Percentiles rank a stretch among this genome's conserved stretches.
phyloP scores from a whole-genome alignment of 257 asterid genomes.

The Ophiorrhiza pumila region DNA sequence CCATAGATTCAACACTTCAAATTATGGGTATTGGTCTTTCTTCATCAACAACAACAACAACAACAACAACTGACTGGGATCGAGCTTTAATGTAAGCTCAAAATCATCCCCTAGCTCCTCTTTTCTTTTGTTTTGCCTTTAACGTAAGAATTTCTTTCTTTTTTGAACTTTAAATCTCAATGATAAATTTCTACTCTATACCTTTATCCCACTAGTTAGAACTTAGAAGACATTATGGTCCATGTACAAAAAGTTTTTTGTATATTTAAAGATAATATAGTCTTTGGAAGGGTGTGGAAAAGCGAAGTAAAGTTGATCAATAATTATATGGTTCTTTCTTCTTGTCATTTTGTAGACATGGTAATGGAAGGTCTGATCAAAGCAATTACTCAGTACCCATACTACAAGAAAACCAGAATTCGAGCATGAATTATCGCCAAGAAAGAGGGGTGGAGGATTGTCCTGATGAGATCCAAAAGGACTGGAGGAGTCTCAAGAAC shows the following conservation, averaged over 20 bases:
- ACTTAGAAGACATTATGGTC: slow-evolving; percentile 13
- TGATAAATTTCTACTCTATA: not conserved
- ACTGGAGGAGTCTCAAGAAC: slow-evolving; percentile 21
- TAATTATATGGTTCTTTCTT: slow-evolving; percentile 22
- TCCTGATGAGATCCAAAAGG: slow-evolving; percentile 16
- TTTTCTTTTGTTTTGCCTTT: not conserved
- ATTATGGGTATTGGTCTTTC: slow-evolving; percentile 28
- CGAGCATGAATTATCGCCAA: slow-evolving; percentile 47
- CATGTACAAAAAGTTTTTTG: slow-evolving; percentile 20
- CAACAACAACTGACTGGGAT: slow-evolving; percentile 38
- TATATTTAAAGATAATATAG: slow-evolving; percentile 6
- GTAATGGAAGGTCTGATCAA: slow-evolving; percentile 40
- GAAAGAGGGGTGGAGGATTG: slow-evolving; percentile 21
- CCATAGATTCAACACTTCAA: slow-evolving; percentile 25
- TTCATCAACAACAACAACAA: slow-evolving; percentile 25
- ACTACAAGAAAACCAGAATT: slow-evolving; percentile 31
- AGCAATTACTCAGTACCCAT: slow-evolving; percentile 40
- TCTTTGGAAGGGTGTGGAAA: slow-evolving; percentile 17
- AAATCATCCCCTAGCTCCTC: not conserved
- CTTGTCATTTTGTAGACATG: slow-evolving; percentile 56
- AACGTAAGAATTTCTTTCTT: not conserved
- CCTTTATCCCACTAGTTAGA: slow-evolving; percentile 1
- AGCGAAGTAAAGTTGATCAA: slow-evolving; percentile 37
- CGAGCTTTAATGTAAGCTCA: slow-evolving; percentile 53
- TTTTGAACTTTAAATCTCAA: slow-evolving; percentile 19